Conservation (phyloP, 2,329 filamentous ascomycete genomes). For the Pseudogymnoascus sp. region DNA sequence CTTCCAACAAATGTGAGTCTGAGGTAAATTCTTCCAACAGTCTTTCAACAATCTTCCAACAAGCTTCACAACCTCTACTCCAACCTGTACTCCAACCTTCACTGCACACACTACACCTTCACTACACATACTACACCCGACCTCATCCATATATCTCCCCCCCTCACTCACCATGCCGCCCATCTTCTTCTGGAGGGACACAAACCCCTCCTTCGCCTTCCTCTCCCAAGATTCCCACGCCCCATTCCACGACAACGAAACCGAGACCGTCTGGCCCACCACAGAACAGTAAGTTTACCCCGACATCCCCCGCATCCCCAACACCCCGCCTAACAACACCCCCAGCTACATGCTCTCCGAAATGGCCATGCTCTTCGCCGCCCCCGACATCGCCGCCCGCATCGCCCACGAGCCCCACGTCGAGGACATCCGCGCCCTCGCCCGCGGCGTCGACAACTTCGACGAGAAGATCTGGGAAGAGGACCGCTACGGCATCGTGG, state of each 20-base stretch:
- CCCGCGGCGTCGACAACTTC: constrained; percentile 50
- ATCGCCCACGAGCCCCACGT: constrained; percentile 46
- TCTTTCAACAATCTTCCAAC: neutral
- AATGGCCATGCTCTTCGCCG: constrained; percentile 46
- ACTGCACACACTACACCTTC: neutral
- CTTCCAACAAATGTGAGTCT: constrained; percentile 2
- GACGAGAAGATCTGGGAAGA: constrained; percentile 45
- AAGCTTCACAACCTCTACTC: neutral
- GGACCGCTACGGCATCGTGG: constrained; percentile 49
- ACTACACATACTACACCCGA: neutral
- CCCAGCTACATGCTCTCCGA: constrained; percentile 50
- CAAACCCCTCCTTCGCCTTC: constrained; percentile 44
- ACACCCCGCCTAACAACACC: neutral
- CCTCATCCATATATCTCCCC: neutral
- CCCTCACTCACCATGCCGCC: neutral
- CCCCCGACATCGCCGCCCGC: constrained; percentile 37
- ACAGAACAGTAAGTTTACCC: constrained; percentile 42
- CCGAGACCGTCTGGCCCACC: constrained; percentile 39
- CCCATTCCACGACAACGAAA: constrained; percentile 39
- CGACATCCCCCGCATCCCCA: neutral
- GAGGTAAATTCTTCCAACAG: neutral
- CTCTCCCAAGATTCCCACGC: constrained; percentile 58
- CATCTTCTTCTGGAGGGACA: constrained; percentile 44
- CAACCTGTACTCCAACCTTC: neutral
- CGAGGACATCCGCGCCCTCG: constrained; percentile 46